Base-by-base conservation (phyloP, 129 eudicot species). In the Lonicera japonica region DNA sequence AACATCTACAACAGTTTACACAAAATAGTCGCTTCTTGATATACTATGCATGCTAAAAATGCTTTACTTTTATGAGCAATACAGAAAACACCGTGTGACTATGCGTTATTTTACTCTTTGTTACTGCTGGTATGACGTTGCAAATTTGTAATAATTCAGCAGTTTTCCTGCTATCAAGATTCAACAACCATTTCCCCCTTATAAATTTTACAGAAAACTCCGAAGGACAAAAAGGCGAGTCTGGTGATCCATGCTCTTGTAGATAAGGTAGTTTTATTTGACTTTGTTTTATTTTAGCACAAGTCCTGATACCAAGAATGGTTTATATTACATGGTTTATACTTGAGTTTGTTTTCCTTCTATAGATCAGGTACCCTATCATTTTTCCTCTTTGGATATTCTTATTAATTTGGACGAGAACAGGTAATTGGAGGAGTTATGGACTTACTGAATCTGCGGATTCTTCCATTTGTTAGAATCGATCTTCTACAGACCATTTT, bases 141-240 rank as follows among this genome's bases (percentile, higher is more conserved):
- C 43, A 38, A 5, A 38, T 14, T 8, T 56, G 38, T 25, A 54
- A n/a, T 29, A 4, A 15, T 70, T 60, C 11, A 18, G 14, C 16
- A 40, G 12, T 13, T 21, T 7, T 48, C n/a, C 15, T 12, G 21
- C 11, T 8, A 3, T 5, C 11, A 9, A 8, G 21, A 29, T 29
- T 5, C 14, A 6, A 14, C 16, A 9, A 24, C 14, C 21, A n/a
- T 5, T 40, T 67, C 11, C 62, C 21, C 18, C 63, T 39, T 61
- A 46, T 54, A 50, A 55, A 65, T 57, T 60, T 14, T 71, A 23
- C 88, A 89, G 97, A 76, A 83, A 83, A 89, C 97, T 61, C 97
- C 97, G 10, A 89, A 89, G 85, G 97, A 89, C 83, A 89, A 89
- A 86, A 89, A 85, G 76, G 97, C 97, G 51, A 77, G 74, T 72